phyloP scores from a whole-genome alignment of 352 stramenopile species.

The Globisporangium lucens region DNA sequence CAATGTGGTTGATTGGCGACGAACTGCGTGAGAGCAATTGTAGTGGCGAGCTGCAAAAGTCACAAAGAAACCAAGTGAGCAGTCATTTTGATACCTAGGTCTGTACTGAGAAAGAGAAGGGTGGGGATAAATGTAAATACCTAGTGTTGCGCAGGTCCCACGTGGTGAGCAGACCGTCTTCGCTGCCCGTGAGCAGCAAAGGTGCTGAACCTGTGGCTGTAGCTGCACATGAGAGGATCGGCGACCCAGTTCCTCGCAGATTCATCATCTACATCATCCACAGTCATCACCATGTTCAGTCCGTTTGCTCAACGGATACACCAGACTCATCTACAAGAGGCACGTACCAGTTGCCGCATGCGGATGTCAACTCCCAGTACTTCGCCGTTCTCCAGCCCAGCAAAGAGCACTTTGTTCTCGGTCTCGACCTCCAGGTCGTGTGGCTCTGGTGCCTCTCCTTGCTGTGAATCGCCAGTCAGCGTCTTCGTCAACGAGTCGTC shows the following conservation, averaged over 20 bases:
- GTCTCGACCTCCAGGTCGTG: conserved; percentile 46
- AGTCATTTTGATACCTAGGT: not conserved
- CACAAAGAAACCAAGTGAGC: not conserved
- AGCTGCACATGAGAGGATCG: conserved; percentile 38
- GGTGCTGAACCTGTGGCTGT: conserved; percentile 12
- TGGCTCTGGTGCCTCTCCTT: conserved; percentile 11
- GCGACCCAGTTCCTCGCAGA: conserved; percentile 26
- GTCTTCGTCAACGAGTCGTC: conserved; percentile 24
- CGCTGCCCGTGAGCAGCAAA: conserved; percentile 54
- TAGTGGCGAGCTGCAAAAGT: conserved; percentile 35
- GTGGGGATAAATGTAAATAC: conserved; percentile 18
- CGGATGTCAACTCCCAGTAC: conserved; percentile 62
- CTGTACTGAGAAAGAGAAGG: not conserved
- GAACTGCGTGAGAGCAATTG: conserved; percentile 51
- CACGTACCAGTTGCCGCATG: conserved; percentile 30
- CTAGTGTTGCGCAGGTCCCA: conserved; percentile 62
- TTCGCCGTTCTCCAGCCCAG: conserved; percentile 58
- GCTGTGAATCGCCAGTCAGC: conserved; percentile 3
- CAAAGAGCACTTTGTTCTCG: conserved; percentile 60
- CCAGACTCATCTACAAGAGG: not conserved
- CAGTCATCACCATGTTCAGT: not conserved
- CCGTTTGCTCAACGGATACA: not conserved
- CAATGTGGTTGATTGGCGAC: conserved; percentile 47
- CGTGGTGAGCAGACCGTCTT: conserved; percentile 53
- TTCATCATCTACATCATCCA: conserved; percentile 32